Evolutionary conservation across 805 yeast genomes (phyloP), one percentile per base, ranked within the genome.

Genomic region (Starmerella vaccinii): DNA sequence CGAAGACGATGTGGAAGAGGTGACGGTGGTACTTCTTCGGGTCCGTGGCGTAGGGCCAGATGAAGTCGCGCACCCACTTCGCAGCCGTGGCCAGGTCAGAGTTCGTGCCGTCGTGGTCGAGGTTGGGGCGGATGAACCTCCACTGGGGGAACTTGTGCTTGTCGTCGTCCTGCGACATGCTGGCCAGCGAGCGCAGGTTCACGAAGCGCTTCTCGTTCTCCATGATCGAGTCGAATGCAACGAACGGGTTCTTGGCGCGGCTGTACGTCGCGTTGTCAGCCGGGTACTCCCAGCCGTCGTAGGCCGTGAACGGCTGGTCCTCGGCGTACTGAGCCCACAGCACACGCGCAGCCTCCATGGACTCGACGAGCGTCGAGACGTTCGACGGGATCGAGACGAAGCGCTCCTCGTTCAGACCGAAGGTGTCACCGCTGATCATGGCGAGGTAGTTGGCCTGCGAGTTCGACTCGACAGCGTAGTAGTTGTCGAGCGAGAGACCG

Each of bases 281-380:
- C 21, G 59, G 56, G 64, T 63, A 75, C 63, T 71, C 65, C 65
- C 68, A 71, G 53, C 79, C 79, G 50, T 66, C 61, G 68, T 63
- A 76, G 35, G 77, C 79, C 40, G 78, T 62, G 69, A 74, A 75
- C 37, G 80, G 79, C 67, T 67, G 57, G 60, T 73, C 72, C 65
- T 76, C 76, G 63, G 73, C 72, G 66, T 76, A 76, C 65, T 75
- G 76, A 49, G 69, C 77, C 77, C 78, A 75, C 19, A 77, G 68
- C 52, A 76, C 73, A 26, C 65, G 65, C 59, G 64, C 65, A 50
- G 65, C 62, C 58, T 76, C 77, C 49, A 74, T 63, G 50, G 75
- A 64, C 59, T 76, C 80, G 15, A 68, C 78, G 24, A 76, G 54
- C 37, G 72, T 67, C 38, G 78, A 74, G 37, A 76, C 70, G 60